Evolutionary conservation across 2,329 filamentous ascomycete species (phyloP).

Genomic region (Paecilomyces sp.): DNA sequence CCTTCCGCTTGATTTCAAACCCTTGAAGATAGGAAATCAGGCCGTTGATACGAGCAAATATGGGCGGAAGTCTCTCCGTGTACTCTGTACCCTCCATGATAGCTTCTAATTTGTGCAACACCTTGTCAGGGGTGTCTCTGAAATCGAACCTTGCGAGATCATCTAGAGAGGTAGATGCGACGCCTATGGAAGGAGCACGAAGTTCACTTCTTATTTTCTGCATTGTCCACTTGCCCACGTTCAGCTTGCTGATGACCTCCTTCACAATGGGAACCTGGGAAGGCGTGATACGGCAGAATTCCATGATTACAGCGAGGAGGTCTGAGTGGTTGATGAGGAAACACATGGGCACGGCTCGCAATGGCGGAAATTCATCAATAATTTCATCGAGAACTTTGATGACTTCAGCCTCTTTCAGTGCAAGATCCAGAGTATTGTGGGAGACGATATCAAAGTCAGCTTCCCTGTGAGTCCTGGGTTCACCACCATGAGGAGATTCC

Average conservation of each 20-base stretch:
- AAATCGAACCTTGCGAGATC: constrained; percentile 90
- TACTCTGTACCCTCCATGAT: constrained; percentile 50
- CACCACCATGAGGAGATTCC: constrained; percentile 68
- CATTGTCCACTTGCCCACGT: constrained; percentile 74
- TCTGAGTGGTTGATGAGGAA: constrained; percentile 88
- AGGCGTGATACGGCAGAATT: constrained; percentile 72
- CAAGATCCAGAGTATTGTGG: constrained; percentile 68
- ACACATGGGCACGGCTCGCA: constrained; percentile 67
- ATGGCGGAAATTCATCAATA: constrained; percentile 67
- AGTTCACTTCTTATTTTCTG: constrained; percentile 75
- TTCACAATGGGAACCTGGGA: constrained; percentile 65
- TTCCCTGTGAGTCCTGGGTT: constrained; percentile 76
- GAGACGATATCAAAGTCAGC: constrained; percentile 97
- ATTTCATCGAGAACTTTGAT: constrained; percentile 94
- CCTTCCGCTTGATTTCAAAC: constrained; percentile 66
- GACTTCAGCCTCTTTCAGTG: constrained; percentile 85
- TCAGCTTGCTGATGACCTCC: constrained; percentile 78
- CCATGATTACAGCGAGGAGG: constrained; percentile 79
- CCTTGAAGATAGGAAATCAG: constrained; percentile 70
- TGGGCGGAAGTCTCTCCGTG: constrained; percentile 44
- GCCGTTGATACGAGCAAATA: constrained; percentile 71
- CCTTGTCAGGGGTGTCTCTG: constrained; percentile 63
- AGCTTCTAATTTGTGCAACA: constrained; percentile 53
- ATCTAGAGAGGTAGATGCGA: constrained; percentile 83
- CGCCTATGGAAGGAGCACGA: constrained; percentile 69